Base-by-base conservation (phyloP, 495 filamentous ascomycete genomes). In the Stereocaulon alpinum region DNA sequence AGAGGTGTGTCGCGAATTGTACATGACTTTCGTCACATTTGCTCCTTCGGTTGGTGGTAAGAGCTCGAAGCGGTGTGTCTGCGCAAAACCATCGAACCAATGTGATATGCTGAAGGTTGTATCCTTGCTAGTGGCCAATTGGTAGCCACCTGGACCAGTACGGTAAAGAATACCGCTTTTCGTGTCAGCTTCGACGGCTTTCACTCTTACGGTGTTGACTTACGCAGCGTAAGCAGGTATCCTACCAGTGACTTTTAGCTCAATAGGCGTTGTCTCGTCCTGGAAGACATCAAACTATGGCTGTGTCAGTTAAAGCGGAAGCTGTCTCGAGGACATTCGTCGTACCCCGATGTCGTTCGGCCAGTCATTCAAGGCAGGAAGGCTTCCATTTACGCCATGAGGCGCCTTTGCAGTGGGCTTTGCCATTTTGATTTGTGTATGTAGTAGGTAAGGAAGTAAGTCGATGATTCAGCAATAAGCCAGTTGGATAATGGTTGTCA, bases 21-120 rank as follows among this genome's bases (percentile, higher is more conserved):
- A 91, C n/a, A 77, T 70, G 4, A 91, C 82, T 29, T 70, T 70
- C 1, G 70, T 72, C 0, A 66, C 20, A 2, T 64, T 42, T 20
- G 71, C 51, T 11, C 56, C 52, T 15, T 61, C 64, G 5, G 72
- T 54, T 5, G 71, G 55, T n/a, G 61, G 61, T 17, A 70, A 63
- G 37, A 91, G 83, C 58, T 86, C 76, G 71, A 93, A 91, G 15
- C 81, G 80, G 63, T 90, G 86, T 3, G 80, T 82, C 60, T 89
- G 84, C n/a, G 77, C 77, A 45, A 90, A 82, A n/a, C 86, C 83
- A 68, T 91, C 85, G 60, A 91, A 89, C 88, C 88, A 93, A 66
- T 93, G 88, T 0, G 70, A 78, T 9, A 80, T 70, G 30, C 72
- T 69, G 62, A 81, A 81, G 0, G 77, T 80, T 2, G 76, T 76